These are phyloP conservation scores for Dalechampia spathulata DNA, from an alignment of 441 rosid genomes.

Conservation along the genomic window DNA sequence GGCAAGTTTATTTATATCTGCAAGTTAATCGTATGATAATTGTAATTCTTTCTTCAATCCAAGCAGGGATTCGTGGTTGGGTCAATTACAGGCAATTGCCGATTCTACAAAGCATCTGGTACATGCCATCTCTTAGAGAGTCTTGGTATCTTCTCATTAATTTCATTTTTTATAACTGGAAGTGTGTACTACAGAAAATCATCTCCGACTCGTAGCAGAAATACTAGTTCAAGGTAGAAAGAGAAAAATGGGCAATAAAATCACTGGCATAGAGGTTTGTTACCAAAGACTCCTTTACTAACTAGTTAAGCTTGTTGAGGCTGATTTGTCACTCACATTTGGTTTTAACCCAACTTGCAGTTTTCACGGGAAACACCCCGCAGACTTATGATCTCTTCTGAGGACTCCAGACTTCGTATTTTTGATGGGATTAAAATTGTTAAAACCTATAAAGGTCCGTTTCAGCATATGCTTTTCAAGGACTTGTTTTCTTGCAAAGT, in stretches of 20 bases:
- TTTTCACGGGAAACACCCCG: slow-evolving; percentile 42
- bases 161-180: too few species aligned
- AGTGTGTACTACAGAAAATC: slow-evolving; percentile 33
- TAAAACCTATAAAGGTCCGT: slow-evolving; percentile 57
- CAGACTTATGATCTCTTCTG: slow-evolving; percentile 63
- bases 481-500: too few species aligned
- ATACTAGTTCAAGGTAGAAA: slow-evolving; percentile 41
- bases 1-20: not conserved
- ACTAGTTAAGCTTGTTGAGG: not conserved
- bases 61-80: slow-evolving; percentile 74
- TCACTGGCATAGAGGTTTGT: slow-evolving; percentile 68
- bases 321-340: slow-evolving; percentile 12
- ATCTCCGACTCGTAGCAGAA: slow-evolving; percentile 40
- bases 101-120: slow-evolving; percentile 58
- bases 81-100: slow-evolving; percentile 55
- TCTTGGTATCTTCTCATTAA: too few species aligned
- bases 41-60: too few species aligned
- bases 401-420: slow-evolving; percentile 64
- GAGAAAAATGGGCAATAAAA: slow-evolving; percentile 39
- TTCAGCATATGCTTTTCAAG: too few species aligned
- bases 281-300: slow-evolving; percentile 7
- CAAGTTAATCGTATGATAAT: slow-evolving; percentile 11
- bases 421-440: slow-evolving; percentile 45
- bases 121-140: too few species aligned
- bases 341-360: slow-evolving; percentile 30